Percentiles rank a stretch among this genome's conserved stretches.
Conservation (phyloP, 129 eudicot genomes). For the Erigeron canadensis region DNA sequence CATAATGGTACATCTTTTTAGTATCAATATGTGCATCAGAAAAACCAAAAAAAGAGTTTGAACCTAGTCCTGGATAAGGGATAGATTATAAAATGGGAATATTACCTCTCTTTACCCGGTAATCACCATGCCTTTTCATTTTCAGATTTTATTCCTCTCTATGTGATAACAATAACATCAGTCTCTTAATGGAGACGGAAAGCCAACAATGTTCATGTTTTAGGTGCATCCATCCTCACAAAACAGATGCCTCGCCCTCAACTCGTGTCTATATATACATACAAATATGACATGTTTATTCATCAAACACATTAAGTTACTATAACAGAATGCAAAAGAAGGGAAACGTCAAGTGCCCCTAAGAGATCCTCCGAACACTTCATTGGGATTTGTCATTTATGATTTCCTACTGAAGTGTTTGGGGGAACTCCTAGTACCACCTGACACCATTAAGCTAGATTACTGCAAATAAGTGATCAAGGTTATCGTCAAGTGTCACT, state of each 20-base stretch:
- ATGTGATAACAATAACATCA: background rate
- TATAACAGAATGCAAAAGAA: background rate
- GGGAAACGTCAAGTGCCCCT: conserved; percentile 27
- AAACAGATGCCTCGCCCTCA: background rate
- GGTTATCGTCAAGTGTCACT: conserved; percentile 21
- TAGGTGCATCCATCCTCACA: conserved; percentile 8
- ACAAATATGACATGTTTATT: background rate
- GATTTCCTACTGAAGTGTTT: conserved; percentile 30
- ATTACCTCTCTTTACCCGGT: background rate
- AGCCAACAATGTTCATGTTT: conserved; percentile 19
- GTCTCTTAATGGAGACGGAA: conserved; percentile 6
- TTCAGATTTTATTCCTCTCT: background rate
- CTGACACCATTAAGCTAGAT: background rate
- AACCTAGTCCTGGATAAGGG: conserved; percentile 14
- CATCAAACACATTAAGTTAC: background rate
- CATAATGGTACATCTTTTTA: no score
- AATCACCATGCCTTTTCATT: background rate
- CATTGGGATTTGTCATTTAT: conserved; percentile 6
- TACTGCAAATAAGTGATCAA: no score
- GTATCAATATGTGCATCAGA: no score
- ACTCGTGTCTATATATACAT: conserved; percentile 9
- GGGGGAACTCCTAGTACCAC: conserved; percentile 32
- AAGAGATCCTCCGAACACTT: conserved; percentile 34
- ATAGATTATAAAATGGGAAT: conserved; percentile 20
- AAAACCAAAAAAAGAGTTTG: background rate